Base-by-base conservation (phyloP, 2,329 filamentous ascomycete genomes). In the Nothopassalora personata region DNA sequence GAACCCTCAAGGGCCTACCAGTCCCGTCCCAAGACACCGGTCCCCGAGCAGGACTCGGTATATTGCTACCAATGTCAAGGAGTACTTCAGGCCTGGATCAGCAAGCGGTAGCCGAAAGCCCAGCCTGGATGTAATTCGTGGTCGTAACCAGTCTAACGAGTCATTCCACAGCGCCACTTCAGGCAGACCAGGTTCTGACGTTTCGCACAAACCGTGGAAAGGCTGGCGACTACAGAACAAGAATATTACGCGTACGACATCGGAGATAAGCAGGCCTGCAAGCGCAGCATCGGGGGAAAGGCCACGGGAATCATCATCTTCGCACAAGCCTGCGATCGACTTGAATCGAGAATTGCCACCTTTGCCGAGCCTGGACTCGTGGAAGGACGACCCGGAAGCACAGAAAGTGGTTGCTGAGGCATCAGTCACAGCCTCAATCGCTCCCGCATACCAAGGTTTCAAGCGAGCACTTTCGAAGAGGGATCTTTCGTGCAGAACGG, bases 311-410 rank as follows among this genome's bases (percentile, higher is more conserved):
- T 49, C 19, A n/a, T 39, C 39, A 11, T 54, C 54, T 46, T 39
- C 56, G 30, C 54, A 46, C 10, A 64, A 61, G 39, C 63, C 60
- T 7, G 45, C 64, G 30, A 58, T 79, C 58, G 75, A 80, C 55
- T 69, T 80, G 33, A 80, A 80, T 64, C 68, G 77, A 57, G 76
- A 79, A 59, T 66, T 80, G 27, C 78, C 78, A 34, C 78, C 78
- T 4, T 62, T 80, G 10, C 78, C 78, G 6, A 74, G 77, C 51
- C 68, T 80, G 5, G 77, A 79, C 57, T 72, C 69, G 34, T 75
- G 72, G 71, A 70, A 71, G 46, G 51, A 59, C 31, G 57, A 64
- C 39, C 53, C 62, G 8, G 48, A 51, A 45, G 27, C 19, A 15
- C 13, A 52, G 7, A 15, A 10, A 15, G 23, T 45, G 23, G 53